Base-by-base conservation (phyloP, 371 early-diverging fungal species). In the Circinella umbellata region DNA sequence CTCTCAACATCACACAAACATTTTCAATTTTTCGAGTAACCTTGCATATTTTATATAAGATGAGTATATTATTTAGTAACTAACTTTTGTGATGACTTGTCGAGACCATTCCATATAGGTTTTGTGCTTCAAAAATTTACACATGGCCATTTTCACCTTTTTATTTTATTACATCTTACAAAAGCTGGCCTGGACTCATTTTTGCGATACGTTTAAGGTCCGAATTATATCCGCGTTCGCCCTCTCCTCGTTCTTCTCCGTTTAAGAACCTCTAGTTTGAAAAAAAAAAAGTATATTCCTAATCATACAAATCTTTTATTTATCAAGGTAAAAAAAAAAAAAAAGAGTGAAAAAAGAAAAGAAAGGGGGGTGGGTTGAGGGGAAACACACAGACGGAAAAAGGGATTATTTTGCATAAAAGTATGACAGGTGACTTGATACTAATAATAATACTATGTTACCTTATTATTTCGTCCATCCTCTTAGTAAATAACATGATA, bases 131-230 rank as follows among this genome's bases (percentile, higher is more conserved):
- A 11, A 57, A 34, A 57, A 17, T 10, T 57, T 34, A n/a, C 57
- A 57, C 57, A 57, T 57, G 57, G 57, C 35, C 20, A 34, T 57
- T 57, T 27, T 2, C 27, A 27, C 6, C 27, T 57, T 18, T 34
- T 1, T 57, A 27, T 54, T 11, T 54, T 7, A 54, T 54, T 34
- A 57, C 9, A 18, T 57, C 18, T 57, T 17, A 27, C 6, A 7
- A 7, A 57, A 18, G 5, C 14, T 34, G 57, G 57, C 57, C 57
- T 57, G 57, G 57, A 57, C 57, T 57, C 57, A 9, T 34, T 57
- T n/a, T 57, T 57, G n/a, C 27, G 27, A 57, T 20, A 1, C 57
- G 42, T 42, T n/a, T 27, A n/a, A 57, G 18, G 51, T 51, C 42
- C 42, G 42, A n/a, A 15, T 47, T 47, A 11, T 47, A 11, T 47